Evolutionary conservation across 1,284 basidiomycete species (phyloP).

Genomic region (Leccinum subrobustum): DNA sequence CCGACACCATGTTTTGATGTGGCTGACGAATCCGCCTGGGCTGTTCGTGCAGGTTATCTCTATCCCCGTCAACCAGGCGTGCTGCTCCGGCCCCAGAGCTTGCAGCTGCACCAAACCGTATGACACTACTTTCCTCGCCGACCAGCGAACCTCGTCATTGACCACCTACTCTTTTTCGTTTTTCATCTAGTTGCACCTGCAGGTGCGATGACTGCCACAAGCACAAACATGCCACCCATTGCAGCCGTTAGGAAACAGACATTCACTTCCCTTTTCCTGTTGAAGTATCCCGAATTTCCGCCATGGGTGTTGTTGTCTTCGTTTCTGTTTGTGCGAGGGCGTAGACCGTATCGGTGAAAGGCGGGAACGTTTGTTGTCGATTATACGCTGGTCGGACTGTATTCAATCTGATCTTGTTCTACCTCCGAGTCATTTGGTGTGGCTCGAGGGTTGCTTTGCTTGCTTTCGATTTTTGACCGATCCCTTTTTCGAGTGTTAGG

Average conservation of each 20-base stretch:
- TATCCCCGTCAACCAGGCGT: conserved; percentile 26
- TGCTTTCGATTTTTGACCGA: background rate
- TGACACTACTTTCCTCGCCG: background rate
- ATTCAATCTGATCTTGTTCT: background rate
- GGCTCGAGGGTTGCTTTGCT: no score
- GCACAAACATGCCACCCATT: conserved; percentile 3
- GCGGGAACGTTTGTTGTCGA: no score
- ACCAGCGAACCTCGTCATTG: background rate
- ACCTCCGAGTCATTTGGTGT: background rate
- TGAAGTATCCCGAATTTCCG: background rate
- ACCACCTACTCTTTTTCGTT: background rate
- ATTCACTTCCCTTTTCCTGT: background rate
- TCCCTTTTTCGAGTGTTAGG: background rate
- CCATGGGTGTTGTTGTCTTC: background rate
- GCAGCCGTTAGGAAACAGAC: background rate
- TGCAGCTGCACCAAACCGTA: conserved; percentile 20
- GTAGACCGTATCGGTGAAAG: background rate
- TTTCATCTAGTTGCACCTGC: conserved; percentile 18
- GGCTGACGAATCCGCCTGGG: background rate
- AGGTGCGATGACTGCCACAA: conserved; percentile 21
- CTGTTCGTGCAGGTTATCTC: conserved; percentile 13
- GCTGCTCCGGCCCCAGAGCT: conserved; percentile 11
- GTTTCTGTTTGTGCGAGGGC: background rate
- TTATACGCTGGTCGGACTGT: background rate
- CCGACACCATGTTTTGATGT: background rate